Percentiles rank a stretch among this genome's conserved stretches.
Evolutionary conservation across 1,139 yeast species (phyloP).

Genomic region (Scheffersomyces segobiensis): DNA sequence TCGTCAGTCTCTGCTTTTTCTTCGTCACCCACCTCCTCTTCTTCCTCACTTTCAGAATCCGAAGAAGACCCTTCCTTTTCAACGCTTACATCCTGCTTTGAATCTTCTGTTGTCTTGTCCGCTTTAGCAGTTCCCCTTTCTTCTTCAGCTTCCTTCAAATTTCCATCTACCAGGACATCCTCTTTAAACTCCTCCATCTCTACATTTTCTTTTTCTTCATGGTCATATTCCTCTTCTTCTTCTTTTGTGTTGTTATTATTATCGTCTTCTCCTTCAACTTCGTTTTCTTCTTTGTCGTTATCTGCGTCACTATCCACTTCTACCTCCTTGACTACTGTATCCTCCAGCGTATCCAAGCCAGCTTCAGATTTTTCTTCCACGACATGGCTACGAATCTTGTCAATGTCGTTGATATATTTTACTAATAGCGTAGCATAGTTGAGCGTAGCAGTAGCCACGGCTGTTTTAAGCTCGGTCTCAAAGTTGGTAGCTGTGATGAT

Average conservation of each 20-base stretch:
- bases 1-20: neutral
- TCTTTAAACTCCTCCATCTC: neutral
- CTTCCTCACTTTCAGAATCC: neutral
- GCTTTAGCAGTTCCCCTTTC: neutral
- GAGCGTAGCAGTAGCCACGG: conserved; percentile 26
- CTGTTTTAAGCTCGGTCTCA: conserved; percentile 21
- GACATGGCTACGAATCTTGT: conserved; percentile 2
- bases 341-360: conserved; percentile 1
- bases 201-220: conserved; percentile 3
- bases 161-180: conserved; percentile 1
- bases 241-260: neutral
- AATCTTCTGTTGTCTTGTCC: neutral
- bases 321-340: neutral
- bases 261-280: neutral
- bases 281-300: neutral
- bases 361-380: conserved; percentile 14
- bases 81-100: neutral
- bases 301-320: neutral
- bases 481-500: conserved; percentile 16
- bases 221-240: conserved; percentile 2
- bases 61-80: neutral
- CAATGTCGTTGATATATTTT: conserved; percentile 29
- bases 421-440: conserved; percentile 26
- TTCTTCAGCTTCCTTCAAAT: neutral
- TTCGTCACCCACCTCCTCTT: neutral